These are phyloP conservation scores for Heritiera fomes DNA, from an alignment of 345 rosid species.

Conservation along the genomic window DNA sequence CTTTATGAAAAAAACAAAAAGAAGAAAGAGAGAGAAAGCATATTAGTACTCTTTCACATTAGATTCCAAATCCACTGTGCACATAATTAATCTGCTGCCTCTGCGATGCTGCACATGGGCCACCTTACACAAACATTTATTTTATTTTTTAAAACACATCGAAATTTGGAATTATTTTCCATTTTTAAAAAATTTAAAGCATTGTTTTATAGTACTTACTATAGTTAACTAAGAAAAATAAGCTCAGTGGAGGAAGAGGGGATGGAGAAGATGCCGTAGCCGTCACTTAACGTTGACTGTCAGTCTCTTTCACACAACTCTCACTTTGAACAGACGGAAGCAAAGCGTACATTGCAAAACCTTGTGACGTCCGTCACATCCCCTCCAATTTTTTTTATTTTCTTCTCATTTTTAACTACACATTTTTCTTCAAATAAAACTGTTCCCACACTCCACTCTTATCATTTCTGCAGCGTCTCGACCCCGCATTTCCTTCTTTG, in stretches of 20 bases:
- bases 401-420: neutral
- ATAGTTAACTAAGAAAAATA: neutral
- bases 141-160: too few relatives aligned
- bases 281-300: conserved; percentile 33
- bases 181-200: too few relatives aligned
- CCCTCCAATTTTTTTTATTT: neutral
- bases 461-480: conserved; percentile 26
- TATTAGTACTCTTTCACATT: neutral
- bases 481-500: conserved; percentile 16
- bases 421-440: conserved; percentile 11
- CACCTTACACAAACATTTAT: neutral
- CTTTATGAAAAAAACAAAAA: neutral
- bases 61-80: neutral
- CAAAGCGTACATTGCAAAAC: neutral
- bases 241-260: neutral
- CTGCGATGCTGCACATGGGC: neutral
- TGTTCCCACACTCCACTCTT: neutral
- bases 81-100: neutral
- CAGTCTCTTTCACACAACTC: conserved; percentile 1
- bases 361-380: conserved; percentile 29
- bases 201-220: too few relatives aligned
- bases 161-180: too few relatives aligned
- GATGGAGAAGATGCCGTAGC: conserved; percentile 23
- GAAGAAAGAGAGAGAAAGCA: too few relatives aligned
- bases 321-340: neutral